Conservation (phyloP, 2,329 filamentous ascomycete species). For the Magnaporthales sp. region DNA sequence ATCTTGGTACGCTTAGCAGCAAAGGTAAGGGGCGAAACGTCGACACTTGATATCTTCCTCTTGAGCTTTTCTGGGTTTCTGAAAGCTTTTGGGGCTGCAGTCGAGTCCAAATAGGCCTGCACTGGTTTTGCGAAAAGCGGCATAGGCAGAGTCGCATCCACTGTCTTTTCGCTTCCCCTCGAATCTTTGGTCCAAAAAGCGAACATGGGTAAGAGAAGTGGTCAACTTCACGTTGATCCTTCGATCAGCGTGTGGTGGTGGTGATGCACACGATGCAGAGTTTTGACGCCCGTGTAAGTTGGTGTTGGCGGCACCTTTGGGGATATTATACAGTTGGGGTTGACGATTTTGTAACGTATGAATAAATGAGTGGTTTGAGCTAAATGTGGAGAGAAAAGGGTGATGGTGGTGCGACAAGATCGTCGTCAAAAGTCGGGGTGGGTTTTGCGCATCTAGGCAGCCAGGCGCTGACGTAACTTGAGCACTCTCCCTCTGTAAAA, state of each 20-base stretch:
- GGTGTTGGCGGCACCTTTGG: not conserved
- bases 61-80: constrained; percentile 6
- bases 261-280: not conserved
- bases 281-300: not conserved
- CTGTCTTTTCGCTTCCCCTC: constrained; percentile 45
- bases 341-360: not conserved
- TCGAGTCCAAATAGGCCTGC: constrained; percentile 2
- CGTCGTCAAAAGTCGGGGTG: not conserved
- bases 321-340: not conserved
- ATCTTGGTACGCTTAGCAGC: constrained; percentile 17
- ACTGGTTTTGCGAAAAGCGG: constrained; percentile 21
- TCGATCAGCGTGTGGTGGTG: not conserved
- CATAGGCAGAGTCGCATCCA: constrained; percentile 33
- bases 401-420: constrained; percentile 1
- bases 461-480: constrained; percentile 14
- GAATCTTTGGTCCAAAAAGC: constrained; percentile 51
- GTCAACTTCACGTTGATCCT: not conserved
- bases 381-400: not conserved
- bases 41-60: constrained; percentile 10
- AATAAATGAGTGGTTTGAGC: not conserved
- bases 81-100: not conserved
- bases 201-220: constrained; percentile 45
- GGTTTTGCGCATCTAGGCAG: constrained; percentile 3
- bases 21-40: not conserved
- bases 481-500: not conserved